Conservation (phyloP, 106 monocot species). For the Allium fistulosum region DNA sequence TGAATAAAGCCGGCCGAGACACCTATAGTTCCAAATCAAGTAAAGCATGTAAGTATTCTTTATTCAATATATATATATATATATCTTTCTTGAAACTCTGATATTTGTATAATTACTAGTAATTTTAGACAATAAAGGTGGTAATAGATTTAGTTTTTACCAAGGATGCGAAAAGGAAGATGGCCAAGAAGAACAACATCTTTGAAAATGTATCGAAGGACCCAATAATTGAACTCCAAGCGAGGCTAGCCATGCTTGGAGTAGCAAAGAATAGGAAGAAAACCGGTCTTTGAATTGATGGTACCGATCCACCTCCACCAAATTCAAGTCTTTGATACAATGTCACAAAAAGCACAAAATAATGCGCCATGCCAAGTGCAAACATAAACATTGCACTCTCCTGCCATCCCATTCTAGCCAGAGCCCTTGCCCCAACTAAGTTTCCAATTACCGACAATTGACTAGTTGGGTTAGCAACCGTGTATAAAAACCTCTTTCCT, state of each 20-base stretch:
- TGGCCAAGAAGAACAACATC: conserved; percentile 16
- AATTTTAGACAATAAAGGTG: background rate
- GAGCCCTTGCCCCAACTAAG: conserved; percentile 6
- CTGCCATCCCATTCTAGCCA: conserved; percentile 7
- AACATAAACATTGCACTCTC: conserved; percentile 15
- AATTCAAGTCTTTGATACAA: conserved; percentile 10
- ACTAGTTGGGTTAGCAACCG: conserved; percentile 26
- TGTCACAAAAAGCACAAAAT: conserved; percentile 9
- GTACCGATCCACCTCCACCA: background rate
- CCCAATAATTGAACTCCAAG: conserved; percentile 16
- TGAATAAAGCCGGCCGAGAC: conserved; percentile 7
- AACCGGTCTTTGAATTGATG: conserved; percentile 12
- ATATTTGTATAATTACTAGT: background rate
- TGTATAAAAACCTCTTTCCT: conserved; percentile 23
- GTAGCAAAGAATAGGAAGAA: conserved; percentile 14
- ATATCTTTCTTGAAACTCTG: too few relatives aligned
- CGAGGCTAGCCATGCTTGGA: conserved; percentile 20
- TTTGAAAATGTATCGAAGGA: conserved; percentile 3
- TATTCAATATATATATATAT: too few relatives aligned
- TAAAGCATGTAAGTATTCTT: background rate
- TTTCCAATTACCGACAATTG: conserved; percentile 10
- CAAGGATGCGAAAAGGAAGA: conserved; percentile 15
- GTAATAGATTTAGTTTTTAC: background rate
- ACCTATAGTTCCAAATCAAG: background rate
- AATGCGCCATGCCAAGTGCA: conserved; percentile 12